Evolutionary conservation across 495 filamentous ascomycete species (phyloP), one percentile per base, ranked within the genome.

Genomic region (Pseudotulostoma volvatum): DNA sequence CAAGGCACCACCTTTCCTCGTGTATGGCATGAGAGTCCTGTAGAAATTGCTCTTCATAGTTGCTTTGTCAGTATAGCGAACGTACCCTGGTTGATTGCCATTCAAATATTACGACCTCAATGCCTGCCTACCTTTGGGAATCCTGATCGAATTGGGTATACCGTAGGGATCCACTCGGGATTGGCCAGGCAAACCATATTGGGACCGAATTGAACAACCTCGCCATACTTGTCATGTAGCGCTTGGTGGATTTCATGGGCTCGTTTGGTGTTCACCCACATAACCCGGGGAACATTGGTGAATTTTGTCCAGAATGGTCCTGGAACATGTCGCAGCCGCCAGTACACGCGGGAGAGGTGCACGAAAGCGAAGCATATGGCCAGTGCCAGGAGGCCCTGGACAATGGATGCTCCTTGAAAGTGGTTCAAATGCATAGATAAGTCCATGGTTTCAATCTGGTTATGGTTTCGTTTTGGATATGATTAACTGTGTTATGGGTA

Each of bases 151-250:
- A 36, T 36, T 18, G 38, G 32, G 33, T 74, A 74, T 1, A 73
- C 60, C 0, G 30, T 38, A 9, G 43, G 44, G 33, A 70, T 64
- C 0, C 50, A 63, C 11, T 53, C 56, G 0, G 36, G 44, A 25
- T 65, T 64, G 23, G 62, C 50, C 7, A 76, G 59, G 36, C 66
- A 74, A 7, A 78, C 52, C 19, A 60, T 57, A 23, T 68, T 63
- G 1, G 74, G 73, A 0, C 73, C 74, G 8, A 77, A 51, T 1
- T 73, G 64, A 18, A 80, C 74, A 1, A 68, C 48, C 1, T 57
- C 52, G 0, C 74, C 76, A 47, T 76, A 71, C 16, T 50, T 50
- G 13, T 47, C 18, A 39, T 77, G 74, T 5, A 77, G 48, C 0
- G 39, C 41, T 30, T 55, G 37, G 13, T 50, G 47, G 38, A 50